Evolutionary conservation across 768 basidiomycete species (phyloP).

Genomic region (Suillus occidentalis): DNA sequence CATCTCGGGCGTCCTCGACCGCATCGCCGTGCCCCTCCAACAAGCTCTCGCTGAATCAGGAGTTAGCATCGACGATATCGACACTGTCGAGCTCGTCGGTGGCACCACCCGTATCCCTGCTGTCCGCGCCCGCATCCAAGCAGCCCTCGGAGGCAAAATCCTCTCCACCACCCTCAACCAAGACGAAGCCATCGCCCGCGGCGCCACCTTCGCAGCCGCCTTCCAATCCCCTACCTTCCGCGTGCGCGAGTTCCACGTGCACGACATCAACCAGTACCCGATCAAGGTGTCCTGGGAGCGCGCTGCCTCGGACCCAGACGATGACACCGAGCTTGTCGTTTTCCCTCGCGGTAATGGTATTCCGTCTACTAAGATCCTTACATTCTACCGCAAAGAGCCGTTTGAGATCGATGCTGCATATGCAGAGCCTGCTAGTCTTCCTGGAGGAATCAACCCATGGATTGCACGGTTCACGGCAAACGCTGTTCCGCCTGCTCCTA

Average conservation of each 20-base stretch:
- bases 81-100: conserved; percentile 90
- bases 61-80: conserved; percentile 80
- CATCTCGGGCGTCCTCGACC: conserved; percentile 71
- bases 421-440: conserved; percentile 67
- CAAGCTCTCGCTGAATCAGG: conserved; percentile 80
- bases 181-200: conserved; percentile 95
- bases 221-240: conserved; percentile 98
- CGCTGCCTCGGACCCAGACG: conserved; percentile 71
- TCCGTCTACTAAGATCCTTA: conserved; percentile 94
- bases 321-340: conserved; percentile 89
- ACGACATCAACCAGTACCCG: conserved; percentile 84
- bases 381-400: conserved; percentile 85
- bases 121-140: conserved; percentile 83
- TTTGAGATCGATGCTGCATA: conserved; percentile 91
- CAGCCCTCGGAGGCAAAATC: conserved; percentile 77
- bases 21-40: conserved; percentile 73
- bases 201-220: conserved; percentile 95
- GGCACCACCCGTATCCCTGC: conserved; percentile 92
- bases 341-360: conserved; percentile 84
- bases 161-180: conserved; percentile 94
- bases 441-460: conserved; percentile 83
- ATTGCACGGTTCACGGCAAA: conserved; percentile 81
- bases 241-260: conserved; percentile 90
- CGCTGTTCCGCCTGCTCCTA: conserved; percentile 65
- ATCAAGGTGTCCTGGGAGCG: conserved; percentile 90